Evolutionary conservation across 768 basidiomycete species (phyloP).

Genomic region (Gymnopilus dilepis): DNA sequence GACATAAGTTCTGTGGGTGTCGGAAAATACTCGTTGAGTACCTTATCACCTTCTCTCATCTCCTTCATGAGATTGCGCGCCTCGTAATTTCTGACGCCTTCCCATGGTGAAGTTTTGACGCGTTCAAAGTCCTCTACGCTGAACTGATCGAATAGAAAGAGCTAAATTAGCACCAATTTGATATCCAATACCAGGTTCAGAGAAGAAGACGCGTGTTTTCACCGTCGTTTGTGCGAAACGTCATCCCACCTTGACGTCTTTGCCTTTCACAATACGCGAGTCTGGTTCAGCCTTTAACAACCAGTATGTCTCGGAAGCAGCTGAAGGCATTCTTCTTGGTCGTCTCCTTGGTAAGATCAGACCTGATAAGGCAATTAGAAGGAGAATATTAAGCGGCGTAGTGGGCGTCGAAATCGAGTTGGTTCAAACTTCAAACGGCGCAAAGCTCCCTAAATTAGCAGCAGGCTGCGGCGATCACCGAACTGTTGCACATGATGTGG

Average conservation of each 20-base stretch:
- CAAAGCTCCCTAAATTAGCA: no score
- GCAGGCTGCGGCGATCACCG: no score
- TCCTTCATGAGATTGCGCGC: constrained; percentile 84
- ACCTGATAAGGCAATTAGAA: neutral
- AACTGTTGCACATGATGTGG: no score
- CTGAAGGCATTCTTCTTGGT: constrained; percentile 3
- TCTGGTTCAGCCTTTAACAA: constrained; percentile 89
- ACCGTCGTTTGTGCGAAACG: neutral
- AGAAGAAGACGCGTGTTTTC: neutral
- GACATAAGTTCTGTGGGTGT: neutral
- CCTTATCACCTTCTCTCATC: constrained; percentile 80
- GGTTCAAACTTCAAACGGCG: no score
- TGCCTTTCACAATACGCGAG: constrained; percentile 82
- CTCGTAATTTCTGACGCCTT: constrained; percentile 86
- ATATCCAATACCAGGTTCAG: neutral
- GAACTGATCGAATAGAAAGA: constrained; percentile 52
- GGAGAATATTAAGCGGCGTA: neutral
- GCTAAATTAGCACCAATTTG: neutral
- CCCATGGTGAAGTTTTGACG: constrained; percentile 76
- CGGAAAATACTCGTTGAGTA: constrained; percentile 30
- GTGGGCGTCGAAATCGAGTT: no score
- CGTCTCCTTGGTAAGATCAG: neutral
- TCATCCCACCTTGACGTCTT: constrained; percentile 74
- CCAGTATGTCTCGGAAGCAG: constrained; percentile 50
- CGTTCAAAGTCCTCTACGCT: constrained; percentile 86